phyloP scores from a whole-genome alignment of 2,329 filamentous ascomycete species.

The Pyrenophora tritici-repentis region DNA sequence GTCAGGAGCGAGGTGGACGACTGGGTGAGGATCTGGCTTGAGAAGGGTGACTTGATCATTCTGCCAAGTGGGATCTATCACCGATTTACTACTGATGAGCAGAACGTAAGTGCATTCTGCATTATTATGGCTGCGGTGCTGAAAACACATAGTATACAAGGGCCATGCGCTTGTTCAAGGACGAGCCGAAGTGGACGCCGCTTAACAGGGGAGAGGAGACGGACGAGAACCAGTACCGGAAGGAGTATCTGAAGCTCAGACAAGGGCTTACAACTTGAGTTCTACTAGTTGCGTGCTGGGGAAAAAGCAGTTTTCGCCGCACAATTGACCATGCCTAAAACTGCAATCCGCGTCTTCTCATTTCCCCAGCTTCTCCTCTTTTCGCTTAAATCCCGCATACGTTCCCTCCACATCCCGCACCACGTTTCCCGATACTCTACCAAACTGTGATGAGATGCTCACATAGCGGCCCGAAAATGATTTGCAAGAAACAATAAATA shows the following conservation, averaged over 20 bases:
- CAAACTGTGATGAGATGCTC: no score
- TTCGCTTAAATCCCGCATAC: background rate
- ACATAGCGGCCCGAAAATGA: no score
- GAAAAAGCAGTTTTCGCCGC: background rate
- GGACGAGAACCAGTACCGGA: constrained; percentile 76
- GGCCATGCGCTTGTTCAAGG: constrained; percentile 96
- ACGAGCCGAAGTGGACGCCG: constrained; percentile 97
- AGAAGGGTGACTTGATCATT: constrained; percentile 89
- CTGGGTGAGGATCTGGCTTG: constrained; percentile 85
- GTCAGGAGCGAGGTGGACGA: constrained; percentile 80
- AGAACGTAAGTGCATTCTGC: constrained; percentile 68
- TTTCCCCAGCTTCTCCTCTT: background rate
- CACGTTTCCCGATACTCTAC: no score
- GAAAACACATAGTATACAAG: constrained; percentile 74
- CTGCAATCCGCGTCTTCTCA: background rate
- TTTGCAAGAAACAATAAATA: background rate
- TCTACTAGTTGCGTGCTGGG: background rate
- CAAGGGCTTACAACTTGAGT: constrained; percentile 21
- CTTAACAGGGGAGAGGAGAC: constrained; percentile 79
- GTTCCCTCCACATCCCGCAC: background rate
- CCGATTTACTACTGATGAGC: constrained; percentile 90
- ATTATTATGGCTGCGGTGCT: constrained; percentile 10
- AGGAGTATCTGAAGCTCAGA: constrained; percentile 68
- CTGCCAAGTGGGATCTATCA: constrained; percentile 96
- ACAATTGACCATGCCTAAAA: no score